Evolutionary conservation across 2,329 filamentous ascomycete species (phyloP), one percentile per base, ranked within the genome.

Genomic region (Periconia sp.): DNA sequence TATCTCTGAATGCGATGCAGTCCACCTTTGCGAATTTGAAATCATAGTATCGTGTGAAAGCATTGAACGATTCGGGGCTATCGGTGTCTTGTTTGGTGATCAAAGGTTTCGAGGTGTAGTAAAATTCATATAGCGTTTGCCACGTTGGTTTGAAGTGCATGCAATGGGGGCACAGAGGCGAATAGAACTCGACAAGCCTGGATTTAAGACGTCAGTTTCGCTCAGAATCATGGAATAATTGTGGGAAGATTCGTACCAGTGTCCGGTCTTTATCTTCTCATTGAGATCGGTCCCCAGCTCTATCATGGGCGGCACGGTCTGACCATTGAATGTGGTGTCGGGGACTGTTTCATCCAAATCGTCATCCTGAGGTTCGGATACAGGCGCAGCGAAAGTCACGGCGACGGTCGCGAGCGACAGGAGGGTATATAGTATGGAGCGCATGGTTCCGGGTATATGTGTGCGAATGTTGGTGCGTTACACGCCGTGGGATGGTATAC

Each of bases 81-180:
- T 49, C 47, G 40, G 19, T 50, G 27, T 49, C 47, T 56, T 50
- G 30, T 56, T 50, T 42, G 44, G 47, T 53, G 56, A 80, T 75
- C 47, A 87, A 77, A 15, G 89, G 88, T 65, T 91, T 87, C 37
- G 91, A 94, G 37, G 92, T 97, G 77, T 91, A 86, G 78, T 97
- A 99, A 75, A 87, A 97, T 77, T 99, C 94, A 80, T 97, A 96
- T 14, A 93, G 75, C 6, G 92, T 97, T 76, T 97, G 92, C 81
- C 86, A 97, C 47, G 85, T 87, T 8, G 94, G 94, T 49, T 90
- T 91, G 67, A 91, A 90, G 47, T 82, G 79, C 71, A 82, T 82
- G 77, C 92, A 97, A 74, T 96, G 91, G 45, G 81, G 82, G 74
- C 79, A 82, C 57, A 74, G 74, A 13, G 79, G 79, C 47, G 78